Evolutionary conservation across 805 yeast species (phyloP), one percentile per base, ranked within the genome.

Genomic region (Yamadazyma ubonensis): DNA sequence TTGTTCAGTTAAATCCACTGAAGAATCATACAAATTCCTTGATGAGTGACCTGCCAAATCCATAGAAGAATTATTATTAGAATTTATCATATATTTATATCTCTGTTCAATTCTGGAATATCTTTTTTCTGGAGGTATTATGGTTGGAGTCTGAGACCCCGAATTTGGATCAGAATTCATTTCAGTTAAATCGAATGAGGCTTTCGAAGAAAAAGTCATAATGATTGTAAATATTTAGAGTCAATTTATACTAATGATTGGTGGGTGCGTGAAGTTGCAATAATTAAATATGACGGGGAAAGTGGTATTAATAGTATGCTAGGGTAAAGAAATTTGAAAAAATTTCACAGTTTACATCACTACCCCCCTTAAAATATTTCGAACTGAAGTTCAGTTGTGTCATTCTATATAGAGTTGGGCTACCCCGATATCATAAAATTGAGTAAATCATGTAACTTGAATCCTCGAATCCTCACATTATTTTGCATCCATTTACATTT

Each of bases 401-500:
- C n/a, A n/a, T n/a, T n/a, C n/a, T n/a, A n/a, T n/a, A n/a, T n/a
- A n/a, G n/a, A n/a, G n/a, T n/a, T n/a, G n/a, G n/a, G n/a, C n/a
- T n/a, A 23, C 12, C 26, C 26, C 26, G 26, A 23, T 23, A 23
- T 10, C 26, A 23, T 10, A 23, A 23, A 23, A 10, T 4, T 12
- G 12, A 23, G 4, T 5, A 23, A 12, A 23, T 21, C 9, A 9
- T 10, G 7, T 12, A 23, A 12, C 4, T 10, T 23, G 12, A 6
- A 4, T 23, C 7, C 3, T 12, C n/a, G 26, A 18, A 3, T 33
- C 10, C 29, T 33, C 29, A 25, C 37, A 23, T 33, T 10, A 25
- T 33, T 33, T 33, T 25, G 37, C 37, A 33, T 33, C 37, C 29
- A 23, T 23, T 23, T 15, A 17, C 37, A 33, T 32, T n/a, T n/a